Evolutionary conservation across 2,329 filamentous ascomycete species (phyloP), one percentile per base, ranked within the genome.

Genomic region (Ceratocystis cacaofunesta): DNA sequence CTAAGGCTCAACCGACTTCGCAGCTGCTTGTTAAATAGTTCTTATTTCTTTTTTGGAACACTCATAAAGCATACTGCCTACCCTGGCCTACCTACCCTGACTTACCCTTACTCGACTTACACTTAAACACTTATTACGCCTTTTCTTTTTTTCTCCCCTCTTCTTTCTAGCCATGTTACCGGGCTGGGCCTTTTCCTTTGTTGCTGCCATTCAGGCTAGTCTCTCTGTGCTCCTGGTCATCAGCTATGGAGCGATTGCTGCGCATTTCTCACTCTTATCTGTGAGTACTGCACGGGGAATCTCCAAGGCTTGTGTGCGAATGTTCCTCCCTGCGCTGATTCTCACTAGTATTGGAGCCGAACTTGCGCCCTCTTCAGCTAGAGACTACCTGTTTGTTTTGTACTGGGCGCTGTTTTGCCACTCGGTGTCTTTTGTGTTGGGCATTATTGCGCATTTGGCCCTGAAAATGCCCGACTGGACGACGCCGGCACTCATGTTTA

Each of bases 201-300:
- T 78, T 1, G 77, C 75, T 0, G 78, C 78, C 30, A 72, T 80
- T 32, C 78, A 80, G 70, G 78, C 78, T 30, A 75, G 74, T 61
- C 70, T 80, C 32, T 79, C 78, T 0, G 78, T 80, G 1, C 72
- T 80, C 3, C 73, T 80, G 2, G 77, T 78, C 28, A 77, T 80
- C 28, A 73, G 68, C 22, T 78, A 78, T 66, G 78, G 78, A 17
- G 75, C 72, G 15, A 46, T 78, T 5, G 76, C 78, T 0, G 76
- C 76, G 0, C 71, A 72, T 46, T 71, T 76, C 41, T 71, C 73
- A 3, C 70, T 80, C 1, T 73, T 80, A 4, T 72, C 73, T 46
- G 68, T 71, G 28, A 58, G 65, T 3, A 74, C 70, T 48, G 72
- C 76, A 30, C 77, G 76, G 67, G 71, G 75, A 43, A 75, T 80